These are phyloP conservation scores for Kentomonas sorsogonicus DNA, from an alignment of 208 protist genomes.

Conservation along the genomic window DNA sequence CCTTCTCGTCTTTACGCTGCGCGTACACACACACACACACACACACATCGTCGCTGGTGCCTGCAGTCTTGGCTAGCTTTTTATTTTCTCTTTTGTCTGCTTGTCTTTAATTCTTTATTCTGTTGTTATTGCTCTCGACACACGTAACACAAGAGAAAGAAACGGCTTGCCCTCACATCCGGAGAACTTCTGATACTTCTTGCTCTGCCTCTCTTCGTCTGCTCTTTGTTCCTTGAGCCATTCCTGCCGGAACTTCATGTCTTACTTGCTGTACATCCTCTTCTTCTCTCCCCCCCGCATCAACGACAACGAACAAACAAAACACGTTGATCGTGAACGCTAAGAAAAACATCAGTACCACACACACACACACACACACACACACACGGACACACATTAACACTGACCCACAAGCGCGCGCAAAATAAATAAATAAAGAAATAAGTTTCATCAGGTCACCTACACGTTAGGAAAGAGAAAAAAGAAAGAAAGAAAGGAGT, in stretches of 20 bases:
- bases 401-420: neutral
- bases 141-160: neutral
- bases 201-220: neutral
- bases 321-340: too few species aligned
- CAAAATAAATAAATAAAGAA: too few species aligned
- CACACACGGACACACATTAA: slow-evolving; percentile 1
- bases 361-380: slow-evolving; percentile 13
- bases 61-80: too few species aligned
- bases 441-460: too few species aligned
- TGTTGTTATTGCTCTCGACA: neutral
- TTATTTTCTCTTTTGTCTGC: neutral
- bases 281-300: neutral
- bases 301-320: neutral
- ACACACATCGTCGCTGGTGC: too few species aligned
- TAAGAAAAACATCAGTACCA: neutral
- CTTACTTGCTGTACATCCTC: neutral
- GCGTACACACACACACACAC: neutral
- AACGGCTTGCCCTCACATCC: neutral
- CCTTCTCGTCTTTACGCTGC: neutral
- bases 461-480: too few species aligned
- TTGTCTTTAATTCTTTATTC: slow-evolving; percentile 6
- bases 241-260: neutral
- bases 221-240: slow-evolving; percentile 5
- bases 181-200: neutral
- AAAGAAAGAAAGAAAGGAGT: too few species aligned